These are phyloP conservation scores for Trifolium fragiferum DNA, from an alignment of 306 rosid genomes.

Conservation along the genomic window DNA sequence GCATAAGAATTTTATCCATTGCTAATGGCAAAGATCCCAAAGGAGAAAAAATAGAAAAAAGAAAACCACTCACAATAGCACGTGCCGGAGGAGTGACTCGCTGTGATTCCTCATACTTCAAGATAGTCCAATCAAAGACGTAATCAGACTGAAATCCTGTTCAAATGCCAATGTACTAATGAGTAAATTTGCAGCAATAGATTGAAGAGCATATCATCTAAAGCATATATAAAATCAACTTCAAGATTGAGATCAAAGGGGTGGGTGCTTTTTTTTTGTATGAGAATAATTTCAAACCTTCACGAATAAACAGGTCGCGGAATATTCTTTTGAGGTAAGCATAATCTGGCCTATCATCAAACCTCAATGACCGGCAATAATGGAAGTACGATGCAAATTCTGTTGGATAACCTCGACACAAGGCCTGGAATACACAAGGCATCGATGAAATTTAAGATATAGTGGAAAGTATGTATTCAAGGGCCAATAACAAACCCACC, in stretches of 20 bases:
- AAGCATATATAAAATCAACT: neutral
- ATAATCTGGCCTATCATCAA: conserved; percentile 96
- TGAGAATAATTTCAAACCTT: conserved; percentile 59
- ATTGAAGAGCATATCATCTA: conserved; percentile 15
- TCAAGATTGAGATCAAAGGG: neutral
- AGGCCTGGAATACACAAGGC: conserved; percentile 61
- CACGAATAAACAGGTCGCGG: conserved; percentile 91
- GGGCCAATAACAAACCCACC: conserved; percentile 27
- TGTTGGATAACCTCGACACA: conserved; percentile 93
- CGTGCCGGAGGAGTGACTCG: conserved; percentile 79
- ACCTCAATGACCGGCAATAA: conserved; percentile 91
- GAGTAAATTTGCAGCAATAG: conserved; percentile 11
- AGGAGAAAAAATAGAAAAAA: neutral
- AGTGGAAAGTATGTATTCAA: conserved; percentile 2
- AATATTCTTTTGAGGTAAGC: conserved; percentile 94
- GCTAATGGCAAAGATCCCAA: neutral
- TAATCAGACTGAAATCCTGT: conserved; percentile 95
- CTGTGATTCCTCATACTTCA: conserved; percentile 93
- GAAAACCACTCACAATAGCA: conserved; percentile 52
- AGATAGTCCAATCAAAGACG: conserved; percentile 94
- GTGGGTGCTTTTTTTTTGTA: conserved; percentile 8
- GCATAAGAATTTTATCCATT: conserved; percentile 29
- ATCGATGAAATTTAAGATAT: conserved; percentile 14
- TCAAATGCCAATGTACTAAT: conserved; percentile 25
- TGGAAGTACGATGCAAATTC: conserved; percentile 98